Evolutionary conservation across 2,329 filamentous ascomycete species (phyloP), one percentile per base, ranked within the genome.

Genomic region (Cryphonectria parasitica): DNA sequence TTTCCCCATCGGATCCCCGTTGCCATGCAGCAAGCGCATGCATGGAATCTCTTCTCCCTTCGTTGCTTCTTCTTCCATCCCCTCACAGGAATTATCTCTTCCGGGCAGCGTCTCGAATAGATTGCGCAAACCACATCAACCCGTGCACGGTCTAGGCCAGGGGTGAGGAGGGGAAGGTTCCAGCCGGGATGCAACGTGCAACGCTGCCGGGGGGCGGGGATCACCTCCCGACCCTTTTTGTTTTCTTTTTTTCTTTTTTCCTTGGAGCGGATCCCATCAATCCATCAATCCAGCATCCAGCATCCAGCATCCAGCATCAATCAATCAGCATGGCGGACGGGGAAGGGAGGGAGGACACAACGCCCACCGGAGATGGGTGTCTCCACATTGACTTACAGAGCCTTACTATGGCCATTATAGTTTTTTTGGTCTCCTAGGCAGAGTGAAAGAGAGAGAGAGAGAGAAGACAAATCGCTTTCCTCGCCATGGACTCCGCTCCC

Each of bases 121-220:
- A 69, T 64, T 69, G 61, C 62, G 64, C 39, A 61, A 34, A 49
- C 10, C 45, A 49, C 22, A n/a, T 49, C 22, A 49, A 49, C 45
- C 45, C 22, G 22, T 61, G 31, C 61, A 36, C 56, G 54, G 54
- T 58, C 36, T 52, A 10, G 54, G 39, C 34, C 52, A 49, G 45
- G 45, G 17, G 45, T 4, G 19, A 11, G 5, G 13, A 22, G 31
- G 49, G 36, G 36, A 13, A 13, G 36, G 4, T 25, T 25, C 67
- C 67, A 65, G 61, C 49, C 58, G 61, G 67, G 61, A 69, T 64
- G 61, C 61, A 43, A 69, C 67, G 49, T 31, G 49, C 61, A 41
- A 28, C 39, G 49, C 34, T 68, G 58, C 41, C 63, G 61, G 34
- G 39, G 22, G 43, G 54, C 54, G 36, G 65, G 58, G 66, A 17